phyloP scores from a whole-genome alignment of 2,329 filamentous ascomycete genomes.

The Trichothecium roseum region DNA sequence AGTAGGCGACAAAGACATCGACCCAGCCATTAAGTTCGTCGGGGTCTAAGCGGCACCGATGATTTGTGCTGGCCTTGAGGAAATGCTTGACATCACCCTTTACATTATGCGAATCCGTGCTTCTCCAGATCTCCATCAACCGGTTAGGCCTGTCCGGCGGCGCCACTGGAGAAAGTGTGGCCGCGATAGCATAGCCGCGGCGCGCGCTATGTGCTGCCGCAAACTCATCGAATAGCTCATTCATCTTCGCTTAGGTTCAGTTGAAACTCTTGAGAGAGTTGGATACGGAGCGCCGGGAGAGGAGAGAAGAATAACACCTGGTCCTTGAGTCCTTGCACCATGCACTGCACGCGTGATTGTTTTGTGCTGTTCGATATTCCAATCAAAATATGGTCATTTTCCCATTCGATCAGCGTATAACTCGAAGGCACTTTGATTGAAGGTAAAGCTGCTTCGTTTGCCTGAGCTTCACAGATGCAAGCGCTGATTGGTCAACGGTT shows the following conservation, averaged over 20 bases:
- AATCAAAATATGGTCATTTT: too few relatives aligned
- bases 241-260: slow-evolving; percentile 42
- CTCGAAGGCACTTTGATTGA: too few relatives aligned
- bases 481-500: too few relatives aligned
- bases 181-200: slow-evolving; percentile 64
- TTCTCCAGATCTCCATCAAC: slow-evolving; percentile 60
- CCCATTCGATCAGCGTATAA: too few relatives aligned
- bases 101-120: slow-evolving; percentile 55
- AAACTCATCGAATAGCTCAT: slow-evolving; percentile 64
- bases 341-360: too few relatives aligned
- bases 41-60: slow-evolving; percentile 43
- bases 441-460: slow-evolving; percentile 1
- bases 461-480: too few relatives aligned
- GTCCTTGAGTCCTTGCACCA: too few relatives aligned
- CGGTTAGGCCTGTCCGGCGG: slow-evolving; percentile 51
- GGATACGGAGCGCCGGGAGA: too few relatives aligned
- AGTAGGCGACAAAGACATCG: slow-evolving; percentile 74
- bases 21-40: slow-evolving; percentile 73
- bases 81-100: slow-evolving; percentile 65
- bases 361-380: too few relatives aligned
- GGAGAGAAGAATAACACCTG: too few relatives aligned
- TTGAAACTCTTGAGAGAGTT: too few relatives aligned
- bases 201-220: slow-evolving; percentile 51
- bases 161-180: slow-evolving; percentile 62
- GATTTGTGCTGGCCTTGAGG: slow-evolving; percentile 47